Evolutionary conservation across 768 basidiomycete genomes (phyloP).

Genomic region (Pleurotus sapidus): DNA sequence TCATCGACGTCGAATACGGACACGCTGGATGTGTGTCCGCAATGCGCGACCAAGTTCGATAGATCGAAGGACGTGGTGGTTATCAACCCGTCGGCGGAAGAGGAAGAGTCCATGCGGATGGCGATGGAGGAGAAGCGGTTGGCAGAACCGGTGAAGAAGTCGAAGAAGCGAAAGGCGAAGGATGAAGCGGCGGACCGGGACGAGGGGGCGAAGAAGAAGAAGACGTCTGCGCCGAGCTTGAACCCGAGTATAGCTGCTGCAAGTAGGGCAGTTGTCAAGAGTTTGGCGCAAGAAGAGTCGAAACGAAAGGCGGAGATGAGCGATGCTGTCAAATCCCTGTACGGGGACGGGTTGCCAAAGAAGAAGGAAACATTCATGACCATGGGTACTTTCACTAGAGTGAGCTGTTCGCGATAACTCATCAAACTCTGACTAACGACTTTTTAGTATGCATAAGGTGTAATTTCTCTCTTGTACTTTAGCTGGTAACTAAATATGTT

Average conservation of each 20-base stretch:
- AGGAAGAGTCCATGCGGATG: slow-evolving; percentile 54
- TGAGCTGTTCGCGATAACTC: slow-evolving; percentile 35
- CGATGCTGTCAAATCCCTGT: slow-evolving; percentile 81
- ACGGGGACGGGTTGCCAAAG: slow-evolving; percentile 48
- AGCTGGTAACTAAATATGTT: too few species aligned
- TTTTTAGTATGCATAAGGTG: too few species aligned
- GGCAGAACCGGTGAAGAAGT: slow-evolving; percentile 51
- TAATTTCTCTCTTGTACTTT: too few species aligned
- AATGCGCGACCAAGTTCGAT: slow-evolving; percentile 72
- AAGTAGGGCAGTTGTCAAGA: slow-evolving; percentile 64
- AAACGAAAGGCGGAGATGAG: slow-evolving; percentile 85
- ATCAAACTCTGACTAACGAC: too few species aligned
- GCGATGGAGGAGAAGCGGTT: slow-evolving; percentile 58
- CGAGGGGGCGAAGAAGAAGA: slow-evolving; percentile 43
- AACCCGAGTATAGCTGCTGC: slow-evolving; percentile 55
- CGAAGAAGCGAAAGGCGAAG: slow-evolving; percentile 60
- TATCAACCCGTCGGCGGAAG: slow-evolving; percentile 71
- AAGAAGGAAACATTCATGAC: slow-evolving; percentile 90
- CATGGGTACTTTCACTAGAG: slow-evolving; percentile 88
- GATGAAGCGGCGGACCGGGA: slow-evolving; percentile 32
- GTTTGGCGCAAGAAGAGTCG: slow-evolving; percentile 76
- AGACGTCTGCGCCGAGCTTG: slow-evolving; percentile 32
- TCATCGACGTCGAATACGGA: slow-evolving; percentile 29
- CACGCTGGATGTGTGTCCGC: slow-evolving; percentile 63
- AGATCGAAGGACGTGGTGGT: slow-evolving; percentile 49